phyloP scores from a whole-genome alignment of 2,329 filamentous ascomycete species.

The Alternaria tenuissima region DNA sequence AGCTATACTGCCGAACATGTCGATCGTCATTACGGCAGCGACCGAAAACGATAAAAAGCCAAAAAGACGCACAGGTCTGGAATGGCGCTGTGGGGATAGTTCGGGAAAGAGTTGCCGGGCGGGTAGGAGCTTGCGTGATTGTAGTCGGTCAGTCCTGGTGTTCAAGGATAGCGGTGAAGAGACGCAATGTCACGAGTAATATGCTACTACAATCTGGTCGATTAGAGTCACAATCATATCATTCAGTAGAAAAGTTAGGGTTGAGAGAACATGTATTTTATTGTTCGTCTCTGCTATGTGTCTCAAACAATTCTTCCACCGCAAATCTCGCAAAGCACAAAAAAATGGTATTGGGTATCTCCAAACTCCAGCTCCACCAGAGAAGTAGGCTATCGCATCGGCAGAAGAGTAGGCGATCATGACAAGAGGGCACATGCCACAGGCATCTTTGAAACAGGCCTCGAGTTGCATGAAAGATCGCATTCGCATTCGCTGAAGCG shows the following conservation, averaged over 20 bases:
- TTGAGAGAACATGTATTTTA: not conserved
- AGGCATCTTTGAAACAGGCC: conserved; percentile 10
- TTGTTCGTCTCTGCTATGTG: not conserved
- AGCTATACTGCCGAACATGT: not conserved
- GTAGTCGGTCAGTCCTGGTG: not conserved
- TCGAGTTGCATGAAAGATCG: conserved; percentile 1
- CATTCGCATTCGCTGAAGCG: conserved; percentile 9
- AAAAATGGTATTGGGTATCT: conserved; percentile 42
- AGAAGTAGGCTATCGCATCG: conserved; percentile 31
- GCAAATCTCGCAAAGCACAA: not conserved
- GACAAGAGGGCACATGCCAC: conserved; percentile 18
- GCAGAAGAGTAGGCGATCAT: conserved; percentile 14
- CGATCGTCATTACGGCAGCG: not conserved
- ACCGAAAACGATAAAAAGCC: not conserved
- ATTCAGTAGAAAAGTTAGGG: not conserved
- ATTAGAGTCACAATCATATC: not conserved
- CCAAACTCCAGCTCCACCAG: conserved; percentile 54
- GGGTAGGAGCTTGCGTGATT: not conserved
- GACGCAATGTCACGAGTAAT: not conserved
- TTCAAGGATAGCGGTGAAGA: not conserved
- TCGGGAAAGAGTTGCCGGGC: not conserved
- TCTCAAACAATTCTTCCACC: not conserved
- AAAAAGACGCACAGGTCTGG: not conserved
- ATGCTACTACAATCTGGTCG: not conserved
- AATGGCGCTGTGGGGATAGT: not conserved